Conservation (phyloP, 306 rosid genomes). For the Psophocarpus tetragonolobus region DNA sequence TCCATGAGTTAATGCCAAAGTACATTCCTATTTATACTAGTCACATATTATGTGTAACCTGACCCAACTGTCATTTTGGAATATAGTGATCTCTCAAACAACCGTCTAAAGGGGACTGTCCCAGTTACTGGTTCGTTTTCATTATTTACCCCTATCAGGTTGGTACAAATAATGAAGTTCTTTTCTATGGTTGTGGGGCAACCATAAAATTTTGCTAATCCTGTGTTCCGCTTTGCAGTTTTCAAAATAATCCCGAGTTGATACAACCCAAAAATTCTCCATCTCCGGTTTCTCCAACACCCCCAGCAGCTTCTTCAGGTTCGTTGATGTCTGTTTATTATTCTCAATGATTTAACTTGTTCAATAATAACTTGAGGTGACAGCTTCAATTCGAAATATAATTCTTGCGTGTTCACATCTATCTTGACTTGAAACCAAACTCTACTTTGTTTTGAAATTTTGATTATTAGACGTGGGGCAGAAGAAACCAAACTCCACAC, state of each 20-base stretch:
- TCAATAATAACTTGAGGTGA: constrained; percentile 12
- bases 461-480: not conserved
- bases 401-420: constrained; percentile 3
- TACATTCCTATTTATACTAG: constrained; percentile 6
- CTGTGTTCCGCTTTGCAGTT: constrained; percentile 56
- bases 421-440: constrained; percentile 13
- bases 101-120: constrained; percentile 53
- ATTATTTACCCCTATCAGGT: constrained; percentile 92
- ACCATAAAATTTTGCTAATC: constrained; percentile 29
- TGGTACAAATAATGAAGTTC: constrained; percentile 15
- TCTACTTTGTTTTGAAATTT: not conserved
- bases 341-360: constrained; percentile 4
- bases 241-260: constrained; percentile 46
- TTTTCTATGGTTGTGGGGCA: constrained; percentile 20
- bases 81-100: constrained; percentile 90
- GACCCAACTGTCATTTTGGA: constrained; percentile 31
- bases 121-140: constrained; percentile 88
- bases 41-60: constrained; percentile 31
- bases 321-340: constrained; percentile 13
- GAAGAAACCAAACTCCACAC: not conserved
- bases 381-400: not conserved
- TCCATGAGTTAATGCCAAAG: constrained; percentile 5
- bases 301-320: constrained; percentile 54
- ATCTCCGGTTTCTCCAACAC: constrained; percentile 39
- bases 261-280: constrained; percentile 30